Base-by-base conservation (phyloP, 1,284 basidiomycete genomes). In the Malassezia sp. region DNA sequence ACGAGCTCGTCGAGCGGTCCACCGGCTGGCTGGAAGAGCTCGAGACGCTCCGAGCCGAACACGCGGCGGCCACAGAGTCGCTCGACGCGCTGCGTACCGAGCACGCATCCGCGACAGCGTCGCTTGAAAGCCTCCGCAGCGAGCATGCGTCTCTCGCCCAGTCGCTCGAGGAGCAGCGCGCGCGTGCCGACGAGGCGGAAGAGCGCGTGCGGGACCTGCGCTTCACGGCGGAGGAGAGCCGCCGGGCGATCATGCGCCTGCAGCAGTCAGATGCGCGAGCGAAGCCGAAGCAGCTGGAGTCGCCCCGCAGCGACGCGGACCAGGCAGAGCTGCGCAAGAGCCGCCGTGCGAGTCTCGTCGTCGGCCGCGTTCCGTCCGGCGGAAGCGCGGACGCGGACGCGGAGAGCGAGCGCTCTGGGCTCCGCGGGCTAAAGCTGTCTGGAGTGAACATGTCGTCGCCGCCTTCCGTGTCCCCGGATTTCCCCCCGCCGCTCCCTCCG, bases 221-320 rank as follows among this genome's bases (percentile, higher is more conserved):
- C 17, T 50, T 58, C n/a, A 50, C 60, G n/a, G 57, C 57, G 21
- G 63, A 66, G 29, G 63, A 66, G 38, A 56, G 55, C 30, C 49
- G 63, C 9, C 51, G 61, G 4, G 63, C 63, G 28, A 63, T 66
- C 51, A 66, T 66, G 63, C 43, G 61, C 7, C 52, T 66, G 5
- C 61, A 63, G 33, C 53, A 54, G 24, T 53, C 60, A 30, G n/a
- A n/a, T n/a, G n/a, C n/a, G n/a, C n/a, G n/a, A n/a, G n/a, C n/a
- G n/a, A n/a, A n/a, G 54, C 52, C 9, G 39, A 55, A 10, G 51
- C 60, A 60, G 37, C 45, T 38, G 3, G 56, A 58, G 30, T 54
- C 60, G 20, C 49, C 54, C 9, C 42, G 61, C 20, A 54, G 52
- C 32, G 62, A 62, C 12, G 40, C 49, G 18, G 60, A 66, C 22